Conservation (phyloP, 768 basidiomycete species). For the Collybiopsis luxurians region DNA sequence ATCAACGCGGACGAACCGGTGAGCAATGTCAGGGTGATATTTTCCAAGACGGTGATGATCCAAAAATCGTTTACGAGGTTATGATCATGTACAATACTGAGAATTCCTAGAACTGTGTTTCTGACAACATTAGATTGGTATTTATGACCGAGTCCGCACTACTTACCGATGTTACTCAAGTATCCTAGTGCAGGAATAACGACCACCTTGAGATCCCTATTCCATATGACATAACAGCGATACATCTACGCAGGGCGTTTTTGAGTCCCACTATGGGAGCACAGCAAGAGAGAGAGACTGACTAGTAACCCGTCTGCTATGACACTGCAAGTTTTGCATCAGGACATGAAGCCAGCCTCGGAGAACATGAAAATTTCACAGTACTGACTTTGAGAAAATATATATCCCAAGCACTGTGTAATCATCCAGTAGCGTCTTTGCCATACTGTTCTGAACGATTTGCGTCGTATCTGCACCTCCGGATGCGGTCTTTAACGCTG, state of each 20-base stretch:
- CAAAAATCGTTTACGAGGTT: neutral
- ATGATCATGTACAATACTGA: neutral
- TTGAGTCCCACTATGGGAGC: neutral
- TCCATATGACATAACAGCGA: conserved; percentile 19
- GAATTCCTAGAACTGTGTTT: neutral
- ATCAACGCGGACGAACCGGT: neutral
- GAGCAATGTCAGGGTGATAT: neutral
- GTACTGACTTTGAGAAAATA: neutral
- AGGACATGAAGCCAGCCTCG: no score
- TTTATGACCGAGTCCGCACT: no score
- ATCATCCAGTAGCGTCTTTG: neutral
- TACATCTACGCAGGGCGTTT: conserved; percentile 19
- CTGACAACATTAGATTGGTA: no score
- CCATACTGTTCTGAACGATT: neutral
- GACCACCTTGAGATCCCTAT: conserved; percentile 11
- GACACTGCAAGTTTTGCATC: neutral
- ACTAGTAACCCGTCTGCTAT: neutral
- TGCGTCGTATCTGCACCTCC: neutral
- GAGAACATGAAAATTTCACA: no score
- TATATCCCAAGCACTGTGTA: conserved; percentile 2
- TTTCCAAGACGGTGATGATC: neutral
- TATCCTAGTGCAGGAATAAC: conserved; percentile 11
- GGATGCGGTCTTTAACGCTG: neutral
- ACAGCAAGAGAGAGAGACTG: neutral
- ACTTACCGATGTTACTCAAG: conserved; percentile 11